Conservation (phyloP, 2,329 filamentous ascomycete species). For the Fusarium nanum region DNA sequence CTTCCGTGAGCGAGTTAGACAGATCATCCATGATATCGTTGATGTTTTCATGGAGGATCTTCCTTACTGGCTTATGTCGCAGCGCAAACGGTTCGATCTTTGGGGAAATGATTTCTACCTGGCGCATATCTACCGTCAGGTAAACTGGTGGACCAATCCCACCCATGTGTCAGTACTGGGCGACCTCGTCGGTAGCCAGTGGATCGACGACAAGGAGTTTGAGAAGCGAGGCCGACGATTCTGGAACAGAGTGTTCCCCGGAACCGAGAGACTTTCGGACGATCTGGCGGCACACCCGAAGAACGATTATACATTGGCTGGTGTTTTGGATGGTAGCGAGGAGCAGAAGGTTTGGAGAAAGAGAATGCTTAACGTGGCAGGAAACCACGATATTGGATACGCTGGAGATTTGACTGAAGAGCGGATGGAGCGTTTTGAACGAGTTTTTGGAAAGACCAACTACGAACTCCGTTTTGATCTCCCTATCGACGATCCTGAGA, state of each 20-base stretch:
- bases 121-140: conserved; percentile 86
- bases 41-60: conserved; percentile 76
- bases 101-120: conserved; percentile 96
- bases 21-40: conserved; percentile 67
- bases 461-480: conserved; percentile 85
- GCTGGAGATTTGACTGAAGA: conserved; percentile 86
- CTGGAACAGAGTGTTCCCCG: conserved; percentile 84
- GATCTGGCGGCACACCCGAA: conserved; percentile 62
- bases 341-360: conserved; percentile 72
- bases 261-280: conserved; percentile 71
- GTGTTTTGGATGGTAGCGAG: conserved; percentile 59
- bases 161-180: conserved; percentile 91
- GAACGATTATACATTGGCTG: conserved; percentile 62
- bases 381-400: conserved; percentile 97
- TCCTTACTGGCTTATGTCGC: conserved; percentile 71
- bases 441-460: conserved; percentile 85
- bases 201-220: conserved; percentile 91
- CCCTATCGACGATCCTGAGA: conserved; percentile 56
- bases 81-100: conserved; percentile 85
- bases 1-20: conserved; percentile 64
- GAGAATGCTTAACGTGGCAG: conserved; percentile 87
- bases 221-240: conserved; percentile 76
- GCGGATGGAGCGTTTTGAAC: conserved; percentile 83
- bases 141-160: conserved; percentile 85
- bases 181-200: conserved; percentile 93